phyloP scores from a whole-genome alignment of 2,329 filamentous ascomycete genomes.

The Aspergillus novoparasiticus region DNA sequence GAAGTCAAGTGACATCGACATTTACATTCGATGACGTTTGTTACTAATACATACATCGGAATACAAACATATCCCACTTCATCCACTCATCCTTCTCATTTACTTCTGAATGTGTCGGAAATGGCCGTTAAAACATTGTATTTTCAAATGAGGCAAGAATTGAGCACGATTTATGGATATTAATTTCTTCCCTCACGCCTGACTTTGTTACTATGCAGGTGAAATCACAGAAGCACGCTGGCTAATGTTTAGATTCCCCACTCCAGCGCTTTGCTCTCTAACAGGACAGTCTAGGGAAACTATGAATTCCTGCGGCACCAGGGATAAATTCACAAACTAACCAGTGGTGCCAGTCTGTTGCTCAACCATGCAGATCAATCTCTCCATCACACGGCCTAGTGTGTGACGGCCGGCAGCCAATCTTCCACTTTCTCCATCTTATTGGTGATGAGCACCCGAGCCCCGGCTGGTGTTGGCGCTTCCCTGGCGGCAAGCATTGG shows the following conservation, averaged over 20 bases:
- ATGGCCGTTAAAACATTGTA: background rate
- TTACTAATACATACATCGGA: background rate
- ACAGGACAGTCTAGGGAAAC: background rate
- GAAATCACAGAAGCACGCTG: constrained; percentile 12
- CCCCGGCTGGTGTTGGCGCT: constrained; percentile 34
- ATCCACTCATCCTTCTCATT: background rate
- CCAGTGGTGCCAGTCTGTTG: constrained; percentile 18
- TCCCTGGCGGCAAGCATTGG: constrained; percentile 37
- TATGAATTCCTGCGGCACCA: background rate
- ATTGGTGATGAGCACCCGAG: constrained; percentile 32
- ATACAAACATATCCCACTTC: background rate
- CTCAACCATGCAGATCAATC: constrained; percentile 32
- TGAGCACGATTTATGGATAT: background rate
- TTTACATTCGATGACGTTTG: background rate
- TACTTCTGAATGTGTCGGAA: background rate
- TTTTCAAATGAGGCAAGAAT: background rate
- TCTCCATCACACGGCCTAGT: constrained; percentile 36
- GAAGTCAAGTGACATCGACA: background rate
- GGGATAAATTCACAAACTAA: background rate
- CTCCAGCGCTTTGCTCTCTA: constrained; percentile 14
- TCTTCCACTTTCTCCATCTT: constrained; percentile 18
- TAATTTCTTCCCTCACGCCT: background rate
- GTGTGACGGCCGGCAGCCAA: constrained; percentile 35
- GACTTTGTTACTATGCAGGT: constrained; percentile 8
- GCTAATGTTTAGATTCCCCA: background rate